Conservation (phyloP, 176 grass and related monocot species). For the Eragrostis curvula region DNA sequence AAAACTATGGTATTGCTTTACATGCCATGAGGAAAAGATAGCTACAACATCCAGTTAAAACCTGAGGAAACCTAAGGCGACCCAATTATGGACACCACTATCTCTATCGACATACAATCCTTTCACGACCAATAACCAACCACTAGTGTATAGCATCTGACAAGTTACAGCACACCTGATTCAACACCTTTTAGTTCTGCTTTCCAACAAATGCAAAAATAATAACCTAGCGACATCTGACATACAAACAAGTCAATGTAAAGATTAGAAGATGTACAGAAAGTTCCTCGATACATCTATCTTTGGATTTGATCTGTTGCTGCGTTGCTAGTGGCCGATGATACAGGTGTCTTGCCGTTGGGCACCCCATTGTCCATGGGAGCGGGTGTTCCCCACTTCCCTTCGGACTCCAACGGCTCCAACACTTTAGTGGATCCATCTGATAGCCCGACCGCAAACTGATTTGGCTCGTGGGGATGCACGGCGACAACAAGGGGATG, state of each 20-base stretch:
- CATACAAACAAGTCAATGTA: slow-evolving; percentile 49
- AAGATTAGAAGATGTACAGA: slow-evolving; percentile 58
- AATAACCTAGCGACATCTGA: slow-evolving; percentile 45
- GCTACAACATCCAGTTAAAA: slow-evolving; percentile 41
- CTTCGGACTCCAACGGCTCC: slow-evolving; percentile 77
- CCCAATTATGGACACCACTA: slow-evolving; percentile 37
- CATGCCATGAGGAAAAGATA: slow-evolving; percentile 39
- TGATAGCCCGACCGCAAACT: slow-evolving; percentile 86
- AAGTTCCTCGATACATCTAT: slow-evolving; percentile 45
- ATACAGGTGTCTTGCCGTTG: slow-evolving; percentile 59
- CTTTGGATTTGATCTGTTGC: slow-evolving; percentile 74
- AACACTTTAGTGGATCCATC: slow-evolving; percentile 90
- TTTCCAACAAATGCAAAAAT: slow-evolving; percentile 43
- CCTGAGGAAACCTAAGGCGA: slow-evolving; percentile 35
- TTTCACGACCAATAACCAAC: slow-evolving; percentile 8
- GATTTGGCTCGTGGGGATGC: slow-evolving; percentile 88
- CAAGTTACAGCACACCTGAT: slow-evolving; percentile 30
- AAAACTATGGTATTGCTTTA: slow-evolving; percentile 44
- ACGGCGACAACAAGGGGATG: slow-evolving; percentile 69
- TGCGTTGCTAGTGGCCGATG: slow-evolving; percentile 62
- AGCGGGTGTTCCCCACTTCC: slow-evolving; percentile 73
- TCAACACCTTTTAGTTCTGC: slow-evolving; percentile 34
- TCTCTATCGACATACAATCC: slow-evolving; percentile 35
- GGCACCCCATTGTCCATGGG: slow-evolving; percentile 61
- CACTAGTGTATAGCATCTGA: slow-evolving; percentile 31